Percentiles rank a stretch among this genome's conserved stretches.
Evolutionary conservation across 306 rosid species (phyloP).

Genomic region (Prunus campanulata): DNA sequence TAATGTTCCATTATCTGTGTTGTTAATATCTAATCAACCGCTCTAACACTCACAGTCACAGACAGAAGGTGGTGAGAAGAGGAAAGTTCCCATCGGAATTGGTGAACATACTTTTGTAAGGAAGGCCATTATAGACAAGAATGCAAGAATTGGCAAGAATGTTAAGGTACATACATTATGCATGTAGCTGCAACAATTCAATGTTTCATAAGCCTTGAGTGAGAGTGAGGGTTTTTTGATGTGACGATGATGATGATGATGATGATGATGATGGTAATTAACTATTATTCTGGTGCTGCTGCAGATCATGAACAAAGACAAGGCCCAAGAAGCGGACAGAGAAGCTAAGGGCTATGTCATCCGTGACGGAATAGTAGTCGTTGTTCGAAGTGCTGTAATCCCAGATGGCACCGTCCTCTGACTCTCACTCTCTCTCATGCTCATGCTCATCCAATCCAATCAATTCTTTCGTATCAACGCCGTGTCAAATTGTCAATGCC

Average conservation of each 20-base stretch:
- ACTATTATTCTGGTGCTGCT: background rate
- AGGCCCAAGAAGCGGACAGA: conserved; percentile 31
- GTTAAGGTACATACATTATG: conserved; percentile 24
- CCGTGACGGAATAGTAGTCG: conserved; percentile 33
- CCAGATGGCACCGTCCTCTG: conserved; percentile 30
- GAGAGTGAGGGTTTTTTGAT: background rate
- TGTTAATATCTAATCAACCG: too few relatives aligned
- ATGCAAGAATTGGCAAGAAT: conserved; percentile 43
- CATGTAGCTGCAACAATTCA: background rate
- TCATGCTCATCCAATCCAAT: background rate
- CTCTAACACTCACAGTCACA: background rate
- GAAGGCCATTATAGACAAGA: conserved; percentile 41
- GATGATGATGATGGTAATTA: background rate
- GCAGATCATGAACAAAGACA: conserved; percentile 45
- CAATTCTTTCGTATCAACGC: background rate
- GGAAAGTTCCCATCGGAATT: conserved; percentile 33
- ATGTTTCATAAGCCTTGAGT: too few relatives aligned
- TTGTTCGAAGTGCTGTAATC: conserved; percentile 29
- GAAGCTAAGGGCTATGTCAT: conserved; percentile 33
- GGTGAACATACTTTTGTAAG: conserved; percentile 31
- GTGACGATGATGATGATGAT: background rate
- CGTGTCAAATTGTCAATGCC: too few relatives aligned
- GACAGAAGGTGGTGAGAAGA: conserved; percentile 12
- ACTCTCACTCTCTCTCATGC: background rate
- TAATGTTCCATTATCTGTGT: too few relatives aligned